A percentile compares a stretch with the other conserved stretches of the same genome.
These are phyloP conservation scores for Phytophthora europaea DNA, from an alignment of 352 stramenopile species.

Conservation along the genomic window DNA sequence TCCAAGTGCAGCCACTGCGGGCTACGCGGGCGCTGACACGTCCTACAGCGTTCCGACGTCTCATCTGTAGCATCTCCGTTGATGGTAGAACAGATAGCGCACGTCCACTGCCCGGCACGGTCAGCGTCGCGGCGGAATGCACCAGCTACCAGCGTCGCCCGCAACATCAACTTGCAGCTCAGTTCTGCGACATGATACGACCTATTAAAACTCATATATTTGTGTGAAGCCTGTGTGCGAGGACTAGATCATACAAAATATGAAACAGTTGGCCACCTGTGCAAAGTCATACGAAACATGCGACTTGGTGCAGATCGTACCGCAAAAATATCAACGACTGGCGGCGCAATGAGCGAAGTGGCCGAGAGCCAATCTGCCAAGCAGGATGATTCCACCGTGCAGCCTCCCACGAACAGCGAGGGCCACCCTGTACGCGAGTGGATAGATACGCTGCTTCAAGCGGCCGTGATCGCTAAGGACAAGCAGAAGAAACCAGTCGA, in stretches of 20 bases:
- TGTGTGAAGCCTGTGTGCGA: not conserved
- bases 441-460: conserved; percentile 85
- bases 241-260: not conserved
- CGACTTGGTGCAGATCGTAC: conserved; percentile 27
- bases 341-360: conserved; percentile 39
- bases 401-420: conserved; percentile 27
- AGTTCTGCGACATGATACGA: conserved; percentile 47
- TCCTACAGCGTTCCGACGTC: not conserved
- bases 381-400: conserved; percentile 1
- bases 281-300: conserved; percentile 7
- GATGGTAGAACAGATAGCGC: conserved; percentile 20
- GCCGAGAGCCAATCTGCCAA: conserved; percentile 23
- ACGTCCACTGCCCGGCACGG: conserved; percentile 9
- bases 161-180: conserved; percentile 9
- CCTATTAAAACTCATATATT: not conserved
- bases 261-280: not conserved
- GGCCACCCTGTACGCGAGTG: conserved; percentile 69
- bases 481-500: conserved; percentile 44
- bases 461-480: conserved; percentile 76
- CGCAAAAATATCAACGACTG: not conserved
- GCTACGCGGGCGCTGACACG: conserved; percentile 30
- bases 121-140: conserved; percentile 15
- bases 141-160: conserved; percentile 3
- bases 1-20: conserved; percentile 45
- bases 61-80: conserved; percentile 1